phyloP scores from a whole-genome alignment of 2,329 filamentous ascomycete species.

The Diaporthe ilicicola region DNA sequence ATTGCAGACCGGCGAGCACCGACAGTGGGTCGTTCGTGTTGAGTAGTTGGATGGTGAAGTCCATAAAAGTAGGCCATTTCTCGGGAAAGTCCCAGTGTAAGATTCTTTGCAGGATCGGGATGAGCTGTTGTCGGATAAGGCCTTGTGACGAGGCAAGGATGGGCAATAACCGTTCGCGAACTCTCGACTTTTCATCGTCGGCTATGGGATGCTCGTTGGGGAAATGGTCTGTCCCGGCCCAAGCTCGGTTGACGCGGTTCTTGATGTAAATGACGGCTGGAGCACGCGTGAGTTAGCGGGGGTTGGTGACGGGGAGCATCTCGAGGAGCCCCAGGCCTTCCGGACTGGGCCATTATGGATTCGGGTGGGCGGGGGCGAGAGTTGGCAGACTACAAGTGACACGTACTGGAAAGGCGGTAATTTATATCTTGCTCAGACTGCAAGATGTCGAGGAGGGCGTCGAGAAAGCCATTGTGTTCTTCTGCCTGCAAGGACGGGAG shows the following conservation, averaged over 20 bases:
- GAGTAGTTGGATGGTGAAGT: conserved; percentile 88
- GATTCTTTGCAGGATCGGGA: conserved; percentile 94
- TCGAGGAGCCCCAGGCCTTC: background rate
- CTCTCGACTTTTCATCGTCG: conserved; percentile 87
- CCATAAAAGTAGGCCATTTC: conserved; percentile 93
- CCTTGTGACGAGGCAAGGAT: conserved; percentile 83
- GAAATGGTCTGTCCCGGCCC: conserved; percentile 81
- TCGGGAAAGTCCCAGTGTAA: conserved; percentile 94
- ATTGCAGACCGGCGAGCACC: conserved; percentile 93
- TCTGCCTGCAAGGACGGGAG: conserved; percentile 72
- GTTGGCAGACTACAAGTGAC: conserved; percentile 40
- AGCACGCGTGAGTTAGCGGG: conserved; percentile 35
- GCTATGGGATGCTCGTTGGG: conserved; percentile 78
- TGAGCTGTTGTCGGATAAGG: conserved; percentile 88
- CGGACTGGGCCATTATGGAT: conserved; percentile 24
- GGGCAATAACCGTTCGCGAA: conserved; percentile 88
- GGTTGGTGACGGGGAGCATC: background rate
- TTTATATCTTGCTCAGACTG: conserved; percentile 86
- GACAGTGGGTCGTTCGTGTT: conserved; percentile 86
- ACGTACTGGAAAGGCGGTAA: conserved; percentile 87
- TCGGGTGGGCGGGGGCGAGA: conserved; percentile 23
- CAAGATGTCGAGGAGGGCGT: conserved; percentile 89
- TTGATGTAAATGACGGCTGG: conserved; percentile 96
- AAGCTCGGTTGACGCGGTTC: conserved; percentile 93
- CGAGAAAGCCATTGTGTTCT: conserved; percentile 87